These are phyloP conservation scores for Penicillium concentricum DNA, from an alignment of 2,329 filamentous ascomycete genomes.

Conservation along the genomic window DNA sequence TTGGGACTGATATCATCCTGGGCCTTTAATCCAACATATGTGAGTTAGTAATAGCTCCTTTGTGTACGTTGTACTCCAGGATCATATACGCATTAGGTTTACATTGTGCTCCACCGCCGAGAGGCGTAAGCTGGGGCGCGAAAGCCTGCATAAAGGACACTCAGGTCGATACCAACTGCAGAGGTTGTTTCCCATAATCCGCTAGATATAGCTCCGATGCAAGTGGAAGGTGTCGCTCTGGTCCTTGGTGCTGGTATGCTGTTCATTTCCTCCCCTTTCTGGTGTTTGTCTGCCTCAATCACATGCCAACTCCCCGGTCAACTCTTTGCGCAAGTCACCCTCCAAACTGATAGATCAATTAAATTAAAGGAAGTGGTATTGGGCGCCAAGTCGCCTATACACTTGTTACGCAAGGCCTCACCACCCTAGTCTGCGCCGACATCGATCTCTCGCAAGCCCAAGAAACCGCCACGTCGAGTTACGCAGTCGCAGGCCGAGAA, in stretches of 20 bases:
- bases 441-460: background rate
- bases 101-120: background rate
- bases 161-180: background rate
- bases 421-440: background rate
- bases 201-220: background rate
- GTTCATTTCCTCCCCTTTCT: background rate
- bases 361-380: background rate
- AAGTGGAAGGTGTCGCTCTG: background rate
- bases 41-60: too few relatives aligned
- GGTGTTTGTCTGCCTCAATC: background rate
- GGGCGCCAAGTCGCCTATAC: background rate
- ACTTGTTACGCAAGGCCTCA: background rate
- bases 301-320: background rate
- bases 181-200: too few relatives aligned
- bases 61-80: too few relatives aligned
- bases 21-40: background rate
- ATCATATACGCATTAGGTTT: too few relatives aligned
- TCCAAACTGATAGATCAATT: background rate
- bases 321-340: background rate
- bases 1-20: background rate
- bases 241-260: background rate
- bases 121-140: background rate
- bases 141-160: background rate
- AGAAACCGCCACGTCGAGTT: background rate
- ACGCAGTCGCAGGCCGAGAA: background rate